A percentile compares a stretch with the other conserved stretches of the same genome.
These are phyloP conservation scores for Stevia rebaudiana DNA, from an alignment of 140 eudicot species.

Conservation along the genomic window DNA sequence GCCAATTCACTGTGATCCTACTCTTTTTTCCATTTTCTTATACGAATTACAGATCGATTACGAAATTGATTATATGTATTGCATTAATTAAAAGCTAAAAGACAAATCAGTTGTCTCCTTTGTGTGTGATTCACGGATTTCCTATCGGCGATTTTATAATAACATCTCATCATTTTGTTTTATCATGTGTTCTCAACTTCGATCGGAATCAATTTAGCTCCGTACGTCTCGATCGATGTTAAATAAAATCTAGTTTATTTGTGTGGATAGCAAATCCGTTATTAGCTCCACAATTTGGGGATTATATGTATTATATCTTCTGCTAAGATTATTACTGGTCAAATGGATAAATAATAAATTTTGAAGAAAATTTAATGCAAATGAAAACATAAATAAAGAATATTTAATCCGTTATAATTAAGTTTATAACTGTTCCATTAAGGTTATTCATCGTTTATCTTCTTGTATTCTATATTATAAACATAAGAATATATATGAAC, in stretches of 20 bases:
- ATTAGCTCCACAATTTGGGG: constrained; percentile 16
- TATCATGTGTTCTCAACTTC: constrained; percentile 5
- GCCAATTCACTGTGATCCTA: not conserved
- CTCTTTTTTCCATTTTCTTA: not conserved
- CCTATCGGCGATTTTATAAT: not conserved
- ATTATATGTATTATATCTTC: not conserved
- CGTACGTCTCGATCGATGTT: constrained; percentile 22
- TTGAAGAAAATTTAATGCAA: not conserved
- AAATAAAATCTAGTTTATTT: not conserved
- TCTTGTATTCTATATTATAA: too few species aligned
- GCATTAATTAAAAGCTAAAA: not conserved
- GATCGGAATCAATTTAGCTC: constrained; percentile 12
- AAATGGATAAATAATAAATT: not conserved
- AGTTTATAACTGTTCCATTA: too few species aligned
- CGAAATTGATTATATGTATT: not conserved
- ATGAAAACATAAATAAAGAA: not conserved
- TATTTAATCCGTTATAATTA: too few species aligned
- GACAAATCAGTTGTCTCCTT: constrained; percentile 25
- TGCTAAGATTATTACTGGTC: not conserved
- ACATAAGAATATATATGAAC: too few species aligned
- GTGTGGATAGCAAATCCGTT: not conserved
- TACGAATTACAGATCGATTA: constrained; percentile 17
- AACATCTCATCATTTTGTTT: constrained; percentile 27
- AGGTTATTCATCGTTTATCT: too few species aligned
- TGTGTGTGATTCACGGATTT: constrained; percentile 13